Evolutionary conservation across 140 eudicot genomes (phyloP).

Genomic region (Senecio squalidus): DNA sequence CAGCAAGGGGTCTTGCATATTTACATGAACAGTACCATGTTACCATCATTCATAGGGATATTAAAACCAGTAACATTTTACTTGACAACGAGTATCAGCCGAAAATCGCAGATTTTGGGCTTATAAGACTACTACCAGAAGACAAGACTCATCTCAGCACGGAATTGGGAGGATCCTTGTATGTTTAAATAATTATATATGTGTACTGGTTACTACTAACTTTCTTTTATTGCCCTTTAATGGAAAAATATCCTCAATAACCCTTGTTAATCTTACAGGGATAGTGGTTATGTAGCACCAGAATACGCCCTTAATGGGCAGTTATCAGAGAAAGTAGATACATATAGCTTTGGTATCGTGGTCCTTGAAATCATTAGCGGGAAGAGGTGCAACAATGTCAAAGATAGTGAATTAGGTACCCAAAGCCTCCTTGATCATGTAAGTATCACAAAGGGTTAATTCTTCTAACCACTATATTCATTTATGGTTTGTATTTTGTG

Average conservation of each 20-base stretch:
- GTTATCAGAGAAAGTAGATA: slow-evolving; percentile 57
- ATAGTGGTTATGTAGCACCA: slow-evolving; percentile 38
- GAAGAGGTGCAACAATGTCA: slow-evolving; percentile 30
- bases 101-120: slow-evolving; percentile 56
- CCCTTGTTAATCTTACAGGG: slow-evolving; percentile 17
- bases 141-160: slow-evolving; percentile 56
- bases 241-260: background rate
- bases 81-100: slow-evolving; percentile 48
- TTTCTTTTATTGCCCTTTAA: background rate
- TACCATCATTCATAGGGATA: slow-evolving; percentile 54
- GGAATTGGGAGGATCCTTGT: slow-evolving; percentile 47
- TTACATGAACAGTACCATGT: slow-evolving; percentile 57
- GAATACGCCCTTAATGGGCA: slow-evolving; percentile 66
- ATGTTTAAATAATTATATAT: slow-evolving; percentile 2
- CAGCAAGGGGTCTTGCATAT: slow-evolving; percentile 64
- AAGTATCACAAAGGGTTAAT: slow-evolving; percentile 5
- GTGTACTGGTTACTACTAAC: background rate
- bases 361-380: slow-evolving; percentile 62
- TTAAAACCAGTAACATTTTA: slow-evolving; percentile 48
- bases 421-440: slow-evolving; percentile 55
- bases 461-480: background rate
- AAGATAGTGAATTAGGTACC: slow-evolving; percentile 24
- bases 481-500: background rate
- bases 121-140: slow-evolving; percentile 47
- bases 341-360: slow-evolving; percentile 57